Base-by-base conservation (phyloP, 164 flowering plant species). In the Annona cherimola region DNA sequence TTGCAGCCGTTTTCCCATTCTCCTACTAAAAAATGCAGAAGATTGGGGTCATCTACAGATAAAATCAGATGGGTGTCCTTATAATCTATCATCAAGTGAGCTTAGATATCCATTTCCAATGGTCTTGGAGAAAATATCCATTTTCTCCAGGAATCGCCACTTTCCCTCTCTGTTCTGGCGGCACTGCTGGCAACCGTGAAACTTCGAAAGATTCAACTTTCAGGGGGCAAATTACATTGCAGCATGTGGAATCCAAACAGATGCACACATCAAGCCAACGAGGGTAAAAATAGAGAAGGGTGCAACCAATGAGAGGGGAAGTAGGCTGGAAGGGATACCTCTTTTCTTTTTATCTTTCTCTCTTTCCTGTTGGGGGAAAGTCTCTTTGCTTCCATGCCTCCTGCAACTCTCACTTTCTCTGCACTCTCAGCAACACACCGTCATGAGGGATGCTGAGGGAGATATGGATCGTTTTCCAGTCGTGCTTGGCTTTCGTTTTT, bases 331-430 rank as follows among this genome's bases (percentile, higher is more conserved):
- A 54, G 1, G 5, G 3, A 50, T 6, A 72, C 74, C 69, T 72
- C 69, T 64, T 50, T 72, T 9, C 74, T 42, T 44, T 54, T 72
- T 39, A 72, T 39, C 45, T 64, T 72, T 68, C 65, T 72, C 69
- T 71, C 74, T 54, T 63, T 71, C 45, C 60, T 54, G 74, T 50
- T 65, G 62, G 2, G n/a, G 19, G n/a, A 14, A 42, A 19, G 68
- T 44, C 43, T 65, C 50, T 41, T 64, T 45, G 74, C 2, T 40
- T 71, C 74, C 74, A 71, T 71, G 59, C 54, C 50, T 59, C 54
- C 50, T 59, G 72, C 42, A 41, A 57, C 35, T 41, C 26, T 5
- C 68, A 11, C 45, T 16, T 57, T 45, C 69, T 6, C 69, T 67
- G 19, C 35, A 26, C 35, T 26, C 35, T 26, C 35, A 26, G 35